Evolutionary conservation across 176 grass and related monocot genomes (phyloP).

Genomic region (Zea luxurians): DNA sequence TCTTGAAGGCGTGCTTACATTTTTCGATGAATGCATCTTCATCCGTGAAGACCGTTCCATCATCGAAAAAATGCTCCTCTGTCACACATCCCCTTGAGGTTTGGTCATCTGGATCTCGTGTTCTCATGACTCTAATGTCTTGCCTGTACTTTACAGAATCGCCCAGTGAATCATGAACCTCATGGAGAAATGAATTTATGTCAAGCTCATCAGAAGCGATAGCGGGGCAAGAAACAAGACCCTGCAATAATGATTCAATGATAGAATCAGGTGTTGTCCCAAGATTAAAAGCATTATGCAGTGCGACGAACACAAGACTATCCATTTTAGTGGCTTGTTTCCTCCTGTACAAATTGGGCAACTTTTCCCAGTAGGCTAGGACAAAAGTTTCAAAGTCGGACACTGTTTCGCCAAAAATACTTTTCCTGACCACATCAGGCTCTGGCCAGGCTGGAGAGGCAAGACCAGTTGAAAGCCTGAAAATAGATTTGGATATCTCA

Average conservation of each 20-base stretch:
- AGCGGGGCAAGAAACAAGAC: slow-evolving; percentile 67
- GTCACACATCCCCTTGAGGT: slow-evolving; percentile 14
- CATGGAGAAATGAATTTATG: slow-evolving; percentile 62
- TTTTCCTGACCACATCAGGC: slow-evolving; percentile 34
- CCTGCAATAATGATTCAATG: slow-evolving; percentile 55
- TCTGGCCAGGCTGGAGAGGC: slow-evolving; percentile 24
- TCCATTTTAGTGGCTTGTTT: slow-evolving; percentile 25
- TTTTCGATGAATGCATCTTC: slow-evolving; percentile 28
- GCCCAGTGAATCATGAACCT: slow-evolving; percentile 52
- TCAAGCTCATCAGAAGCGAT: slow-evolving; percentile 75
- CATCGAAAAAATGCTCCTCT: slow-evolving; percentile 61
- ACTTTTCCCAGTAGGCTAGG: slow-evolving; percentile 66
- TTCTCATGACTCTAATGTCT: slow-evolving; percentile 76
- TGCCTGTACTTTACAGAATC: slow-evolving; percentile 55
- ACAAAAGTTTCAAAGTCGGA: slow-evolving; percentile 58
- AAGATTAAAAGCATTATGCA: slow-evolving; percentile 46
- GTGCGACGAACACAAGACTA: slow-evolving; percentile 50
- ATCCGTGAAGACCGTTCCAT: slow-evolving; percentile 34
- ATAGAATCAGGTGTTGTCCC: slow-evolving; percentile 43
- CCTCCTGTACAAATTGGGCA: slow-evolving; percentile 48
- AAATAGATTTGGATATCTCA: slow-evolving; percentile 74
- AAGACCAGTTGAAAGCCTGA: slow-evolving; percentile 68
- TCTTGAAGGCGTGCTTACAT: slow-evolving; percentile 59
- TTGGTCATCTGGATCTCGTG: slow-evolving; percentile 20
- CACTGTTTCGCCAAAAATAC: slow-evolving; percentile 51